A percentile compares a stretch with the other conserved stretches of the same genome.
Evolutionary conservation across 2,329 filamentous ascomycete species (phyloP).

Genomic region (Aureobasidium vineae): DNA sequence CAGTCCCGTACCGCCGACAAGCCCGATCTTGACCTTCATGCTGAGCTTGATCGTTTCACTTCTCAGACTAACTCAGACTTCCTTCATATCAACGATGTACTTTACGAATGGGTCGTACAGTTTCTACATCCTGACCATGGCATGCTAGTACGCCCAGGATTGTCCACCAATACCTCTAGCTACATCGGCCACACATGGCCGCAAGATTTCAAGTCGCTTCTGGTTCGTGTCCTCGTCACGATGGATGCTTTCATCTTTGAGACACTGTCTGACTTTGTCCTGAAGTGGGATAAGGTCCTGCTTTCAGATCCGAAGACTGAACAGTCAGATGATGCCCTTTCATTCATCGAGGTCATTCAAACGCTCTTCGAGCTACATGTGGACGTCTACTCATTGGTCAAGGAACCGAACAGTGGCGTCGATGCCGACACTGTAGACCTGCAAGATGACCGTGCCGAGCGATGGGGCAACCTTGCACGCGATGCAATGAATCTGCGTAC

Average conservation of each 20-base stretch:
- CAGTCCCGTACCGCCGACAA: constrained; percentile 28
- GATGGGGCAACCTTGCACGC: constrained; percentile 60
- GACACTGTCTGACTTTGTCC: constrained; percentile 28
- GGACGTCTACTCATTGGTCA: constrained; percentile 63
- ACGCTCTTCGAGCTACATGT: constrained; percentile 66
- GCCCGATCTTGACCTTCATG: constrained; percentile 29
- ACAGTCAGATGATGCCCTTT: constrained; percentile 35
- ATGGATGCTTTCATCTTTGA: constrained; percentile 57
- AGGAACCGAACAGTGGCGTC: constrained; percentile 58
- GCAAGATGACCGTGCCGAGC: constrained; percentile 58
- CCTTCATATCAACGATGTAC: constrained; percentile 52
- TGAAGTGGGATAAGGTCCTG: constrained; percentile 16
- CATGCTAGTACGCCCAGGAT: constrained; percentile 21
- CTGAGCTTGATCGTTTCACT: constrained; percentile 45
- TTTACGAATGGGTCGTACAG: constrained; percentile 54
- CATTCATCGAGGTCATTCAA: constrained; percentile 55
- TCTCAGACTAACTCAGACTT: constrained; percentile 48
- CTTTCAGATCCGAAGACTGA: background rate
- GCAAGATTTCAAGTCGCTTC: constrained; percentile 54
- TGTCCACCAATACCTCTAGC: constrained; percentile 41
- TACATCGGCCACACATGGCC: constrained; percentile 58
- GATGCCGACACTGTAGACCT: constrained; percentile 51
- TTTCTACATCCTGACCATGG: constrained; percentile 48
- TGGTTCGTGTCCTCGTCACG: constrained; percentile 54
- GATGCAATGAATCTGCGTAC: constrained; percentile 50